Base-by-base conservation (phyloP, 2,329 filamentous ascomycete genomes). In the Calcarisporium arbuscula region DNA sequence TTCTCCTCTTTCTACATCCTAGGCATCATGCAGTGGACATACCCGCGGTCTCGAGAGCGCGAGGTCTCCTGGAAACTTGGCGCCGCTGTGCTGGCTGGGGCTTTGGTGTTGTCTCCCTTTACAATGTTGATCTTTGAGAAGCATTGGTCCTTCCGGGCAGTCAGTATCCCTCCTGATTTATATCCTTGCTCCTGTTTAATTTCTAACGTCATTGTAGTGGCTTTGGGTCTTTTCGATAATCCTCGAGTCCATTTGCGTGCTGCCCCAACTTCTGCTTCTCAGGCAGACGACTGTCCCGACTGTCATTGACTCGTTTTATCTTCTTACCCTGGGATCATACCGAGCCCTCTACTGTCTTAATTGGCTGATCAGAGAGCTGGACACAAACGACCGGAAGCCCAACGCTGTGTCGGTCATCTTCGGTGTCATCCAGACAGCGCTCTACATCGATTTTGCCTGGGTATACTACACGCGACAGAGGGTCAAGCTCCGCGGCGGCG, bases 271-370 rank as follows among this genome's bases (percentile, higher is more conserved):
- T 2, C 75, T 95, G 6, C 80, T 95, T 28, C 77, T 96, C 11
- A 85, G 90, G 40, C 88, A 95, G 60, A 95, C 90, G n/a, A 88
- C 81, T 18, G 87, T 95, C 0, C 90, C 90, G 0, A 96, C 90
- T 31, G 90, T 95, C 30, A 89, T 96, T 62, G 86, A 95, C 58
- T 94, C 86, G n/a, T 95, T 85, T 64, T 96, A 96, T 61, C 83
- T 96, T 36, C 68, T 92, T 32, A 80, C 87, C 1, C 75, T 95
- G 2, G 90, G 89, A 22, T 82, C 82, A 10, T 96, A 95, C 64
- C 85, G 90, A 38, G 85, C 71, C 31, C 76, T 95, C 42, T 95
- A 96, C 62, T 81, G 94, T 41, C 60, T 95, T 30, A 95, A 95
- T 59, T 96, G 90, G 90, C 81, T 95, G 47, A 65, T 76, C 41